Percentiles rank a stretch among this genome's conserved stretches.
These are phyloP conservation scores for Macrocybe gigantea DNA, from an alignment of 768 basidiomycete genomes.

Conservation along the genomic window DNA sequence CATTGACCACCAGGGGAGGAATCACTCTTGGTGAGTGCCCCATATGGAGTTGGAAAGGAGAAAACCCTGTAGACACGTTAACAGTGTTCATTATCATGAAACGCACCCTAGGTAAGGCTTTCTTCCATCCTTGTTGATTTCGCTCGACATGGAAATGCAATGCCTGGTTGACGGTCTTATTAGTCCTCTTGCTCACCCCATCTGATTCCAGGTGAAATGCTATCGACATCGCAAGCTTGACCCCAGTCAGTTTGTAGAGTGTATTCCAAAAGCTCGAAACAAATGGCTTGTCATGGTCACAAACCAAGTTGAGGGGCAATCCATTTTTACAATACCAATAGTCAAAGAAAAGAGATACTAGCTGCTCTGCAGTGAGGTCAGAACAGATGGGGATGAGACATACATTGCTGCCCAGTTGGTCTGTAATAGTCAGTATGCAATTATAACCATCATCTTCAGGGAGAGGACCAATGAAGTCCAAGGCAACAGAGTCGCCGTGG, in stretches of 20 bases:
- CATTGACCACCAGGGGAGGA: not conserved
- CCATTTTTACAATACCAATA: constrained; percentile 26
- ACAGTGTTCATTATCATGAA: constrained; percentile 28
- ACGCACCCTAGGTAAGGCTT: constrained; percentile 14
- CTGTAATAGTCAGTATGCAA: constrained; percentile 19
- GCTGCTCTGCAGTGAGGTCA: constrained; percentile 9
- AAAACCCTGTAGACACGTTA: constrained; percentile 23
- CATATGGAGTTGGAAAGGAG: constrained; percentile 22
- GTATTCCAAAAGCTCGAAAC: constrained; percentile 10
- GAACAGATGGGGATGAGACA: constrained; percentile 6
- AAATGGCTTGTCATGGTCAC: constrained; percentile 17
- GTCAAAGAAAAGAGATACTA: constrained; percentile 17
- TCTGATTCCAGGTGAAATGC: constrained; percentile 32
- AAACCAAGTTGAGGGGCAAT: constrained; percentile 13
- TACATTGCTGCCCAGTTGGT: not conserved
- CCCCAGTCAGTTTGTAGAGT: not conserved
- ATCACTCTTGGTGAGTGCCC: constrained; percentile 8
- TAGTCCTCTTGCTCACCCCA: constrained; percentile 24
- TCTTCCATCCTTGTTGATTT: constrained; percentile 26
- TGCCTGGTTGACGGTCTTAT: constrained; percentile 24
- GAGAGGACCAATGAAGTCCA: constrained; percentile 27
- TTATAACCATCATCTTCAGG: constrained; percentile 20
- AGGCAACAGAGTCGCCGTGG: constrained; percentile 10
- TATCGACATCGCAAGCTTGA: constrained; percentile 20
- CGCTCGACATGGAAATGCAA: constrained; percentile 19